Evolutionary conservation across 768 basidiomycete genomes (phyloP), one percentile per base, ranked within the genome.

Genomic region (Serpula lacrymans): DNA sequence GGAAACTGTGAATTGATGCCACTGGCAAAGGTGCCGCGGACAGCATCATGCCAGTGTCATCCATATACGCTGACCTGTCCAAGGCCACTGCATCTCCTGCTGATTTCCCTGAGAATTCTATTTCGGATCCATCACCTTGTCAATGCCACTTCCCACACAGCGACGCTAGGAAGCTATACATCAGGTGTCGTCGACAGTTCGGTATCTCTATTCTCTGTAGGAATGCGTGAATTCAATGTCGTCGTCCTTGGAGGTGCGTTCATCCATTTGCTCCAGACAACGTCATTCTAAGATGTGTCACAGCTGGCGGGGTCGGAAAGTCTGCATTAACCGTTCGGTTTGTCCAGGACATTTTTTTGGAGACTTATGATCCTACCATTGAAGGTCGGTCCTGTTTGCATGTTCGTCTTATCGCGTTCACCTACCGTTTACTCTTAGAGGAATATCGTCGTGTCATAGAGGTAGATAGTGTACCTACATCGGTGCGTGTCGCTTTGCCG

Each of bases 271-370:
- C 38, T 44, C 18, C n/a, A 39, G 33, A 25, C 16, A 13, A 10
- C 34, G 23, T 33, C 37, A 28, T 39, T 51, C 39, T 39, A 17
- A 37, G 39, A 38, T 33, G 47, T 36, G 39, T 42, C 14, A 35
- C 50, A 89, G 88, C 88, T 55, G 89, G 89, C 53, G 89, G 89
- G 17, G 88, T 92, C 39, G 89, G 89, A 34, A 92, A 92, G 63
- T 90, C 88, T 18, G 87, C 89, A 10, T 70, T 92, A 24, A 88
- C 87, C 56, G 81, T 88, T 51, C 77, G 86, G 43, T 89, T 84
- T 58, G 78, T 88, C 34, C 74, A 74, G 49, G 77, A 85, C 58
- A 70, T 75, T 31, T 89, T 88, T 59, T 67, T 86, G 22, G 82
- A 86, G 52, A 75, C 75, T 48, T 89, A 89, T 58, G 84, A 90